Percentiles rank a stretch among this genome's conserved stretches.
Conservation (phyloP, 2,329 filamentous ascomycete species). For the Cercospora nicotianae region DNA sequence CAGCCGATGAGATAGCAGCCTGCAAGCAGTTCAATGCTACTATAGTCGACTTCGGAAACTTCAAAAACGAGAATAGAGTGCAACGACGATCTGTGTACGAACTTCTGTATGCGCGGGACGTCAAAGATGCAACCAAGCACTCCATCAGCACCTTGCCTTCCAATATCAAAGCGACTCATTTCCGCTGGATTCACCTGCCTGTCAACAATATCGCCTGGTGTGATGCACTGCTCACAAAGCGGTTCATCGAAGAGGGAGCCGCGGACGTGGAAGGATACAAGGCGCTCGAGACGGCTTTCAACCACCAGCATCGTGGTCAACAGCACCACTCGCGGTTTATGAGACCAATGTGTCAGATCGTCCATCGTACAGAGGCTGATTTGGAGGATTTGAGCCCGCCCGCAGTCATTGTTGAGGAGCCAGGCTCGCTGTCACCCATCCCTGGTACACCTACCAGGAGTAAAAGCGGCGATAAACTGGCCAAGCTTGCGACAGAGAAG, state of each 20-base stretch:
- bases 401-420: constrained; percentile 21
- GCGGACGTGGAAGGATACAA: constrained; percentile 65
- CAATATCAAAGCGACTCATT: constrained; percentile 44
- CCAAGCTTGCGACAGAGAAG: constrained; percentile 4
- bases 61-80: constrained; percentile 32
- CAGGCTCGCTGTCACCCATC: constrained; percentile 11
- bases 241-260: constrained; percentile 63
- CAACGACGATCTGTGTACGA: constrained; percentile 28
- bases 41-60: constrained; percentile 33
- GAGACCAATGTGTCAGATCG: constrained; percentile 53
- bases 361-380: constrained; percentile 24
- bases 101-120: constrained; percentile 26
- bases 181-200: constrained; percentile 50
- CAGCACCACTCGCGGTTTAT: constrained; percentile 63
- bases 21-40: constrained; percentile 25
- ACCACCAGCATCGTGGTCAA: constrained; percentile 61
- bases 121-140: constrained; percentile 21
- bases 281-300: constrained; percentile 61
- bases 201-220: constrained; percentile 61
- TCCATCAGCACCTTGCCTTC: constrained; percentile 39
- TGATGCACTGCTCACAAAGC: constrained; percentile 63
- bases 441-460: constrained; percentile 12
- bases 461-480: constrained; percentile 7
- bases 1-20: constrained; percentile 27
- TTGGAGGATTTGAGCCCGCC: constrained; percentile 16